These are phyloP conservation scores for Phytopythium helicoides DNA, from an alignment of 352 stramenopile species.

Conservation along the genomic window DNA sequence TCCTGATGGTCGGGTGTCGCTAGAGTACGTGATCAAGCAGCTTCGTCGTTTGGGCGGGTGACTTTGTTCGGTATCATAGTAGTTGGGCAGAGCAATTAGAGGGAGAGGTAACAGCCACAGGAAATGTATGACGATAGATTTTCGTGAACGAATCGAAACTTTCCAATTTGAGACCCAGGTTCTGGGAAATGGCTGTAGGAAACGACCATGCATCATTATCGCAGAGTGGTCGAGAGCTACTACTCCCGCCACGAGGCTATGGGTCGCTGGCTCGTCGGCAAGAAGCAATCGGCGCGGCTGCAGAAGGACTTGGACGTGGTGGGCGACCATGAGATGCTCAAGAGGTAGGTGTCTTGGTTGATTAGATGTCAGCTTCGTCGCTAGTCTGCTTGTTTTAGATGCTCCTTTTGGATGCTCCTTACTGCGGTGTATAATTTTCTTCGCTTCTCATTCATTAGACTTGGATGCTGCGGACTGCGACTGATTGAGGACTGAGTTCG, in stretches of 20 bases:
- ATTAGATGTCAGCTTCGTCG: constrained; percentile 3
- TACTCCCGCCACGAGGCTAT: constrained; percentile 71
- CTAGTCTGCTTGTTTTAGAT: too few relatives aligned
- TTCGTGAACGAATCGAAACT: constrained; percentile 78
- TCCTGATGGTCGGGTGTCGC: too few relatives aligned
- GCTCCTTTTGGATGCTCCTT: too few relatives aligned
- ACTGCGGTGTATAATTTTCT: too few relatives aligned
- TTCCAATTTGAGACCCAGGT: constrained; percentile 72
- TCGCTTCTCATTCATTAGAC: too few relatives aligned
- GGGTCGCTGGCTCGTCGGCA: constrained; percentile 71
- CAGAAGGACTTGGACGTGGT: constrained; percentile 88
- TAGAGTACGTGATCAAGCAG: too few relatives aligned
- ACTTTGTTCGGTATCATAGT: too few relatives aligned
- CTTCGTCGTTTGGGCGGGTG: too few relatives aligned
- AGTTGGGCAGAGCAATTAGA: too few relatives aligned
- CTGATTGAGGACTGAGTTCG: constrained; percentile 43
- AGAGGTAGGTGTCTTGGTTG: constrained; percentile 22
- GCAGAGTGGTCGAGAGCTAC: constrained; percentile 82
- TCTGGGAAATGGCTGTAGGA: constrained; percentile 83
- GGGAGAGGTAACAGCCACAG: too few relatives aligned
- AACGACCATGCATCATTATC: constrained; percentile 68
- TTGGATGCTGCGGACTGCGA: too few relatives aligned
- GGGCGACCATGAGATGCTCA: constrained; percentile 66
- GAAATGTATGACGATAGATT: too few relatives aligned
- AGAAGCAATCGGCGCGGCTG: constrained; percentile 77